Base-by-base conservation (phyloP, 306 rosid genomes). In the Rubus parviflorus region DNA sequence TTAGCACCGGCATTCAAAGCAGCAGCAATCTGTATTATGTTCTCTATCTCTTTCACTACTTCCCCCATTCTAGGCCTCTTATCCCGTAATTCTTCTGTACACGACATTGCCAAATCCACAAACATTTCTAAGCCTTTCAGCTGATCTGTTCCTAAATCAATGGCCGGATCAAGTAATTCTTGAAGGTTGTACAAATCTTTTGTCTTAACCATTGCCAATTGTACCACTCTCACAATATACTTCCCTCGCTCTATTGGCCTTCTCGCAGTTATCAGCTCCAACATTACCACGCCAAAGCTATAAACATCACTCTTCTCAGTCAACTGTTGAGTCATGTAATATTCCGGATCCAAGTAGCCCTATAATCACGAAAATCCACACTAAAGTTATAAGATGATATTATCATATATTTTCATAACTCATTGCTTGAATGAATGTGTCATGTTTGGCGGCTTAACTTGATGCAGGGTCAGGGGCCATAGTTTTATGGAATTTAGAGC, bases 241-340 rank as follows among this genome's bases (percentile, higher is more conserved):
- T 83, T 85, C 38, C 97, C 97, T 71, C 56, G 82, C 81, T 89
- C 89, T 68, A 91, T 91, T 56, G 98, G 95, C 78, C 76, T 85
- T 73, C 78, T 91, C 30, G 97, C 87, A 52, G 98, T 91, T 30
- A 81, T 81, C 72, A 90, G 74, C 81, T 93, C 98, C 49, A 93
- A 76, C 93, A 89, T 84, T 70, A 93, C 54, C 70, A 93, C 97
- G 52, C 97, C 95, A 64, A 79, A 93, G 75, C 97, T 88, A 51
- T 91, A 89, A 7, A 93, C 97, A 42, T 93, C 97, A 16, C 95
- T 93, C 81, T 93, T 93, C 85, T 93, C 95, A 0, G 92, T 88
- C 57, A 86, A 51, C 5, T 70, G 85, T 38, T 88, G 87, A 3
- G 86, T 75, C 67, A 76, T 78, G 78, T 78, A 88, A 73, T 88